A percentile compares a stretch with the other conserved stretches of the same genome.
phyloP scores from a whole-genome alignment of 345 rosid genomes.

The sweet orange (Citrus sinensis) region DVS_A1.0 CM039167.1:8150501-8151000 shows the following conservation, averaged over 20 bases:
- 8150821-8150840: constrained; percentile 66
- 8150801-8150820: constrained; percentile 43
- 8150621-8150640: constrained; percentile 70
- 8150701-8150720: constrained; percentile 47
- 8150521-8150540: constrained; percentile 44
- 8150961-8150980: constrained; percentile 6
- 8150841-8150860: constrained; percentile 40
- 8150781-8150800: constrained; percentile 34
- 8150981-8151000: constrained; percentile 1
- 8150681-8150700: constrained; percentile 93
- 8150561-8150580: constrained; percentile 49
- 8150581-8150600: constrained; percentile 43
- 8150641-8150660: constrained; percentile 48
- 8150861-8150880: constrained; percentile 31
- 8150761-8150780: constrained; percentile 27
- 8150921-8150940: constrained; percentile 45
- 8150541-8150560: constrained; percentile 47
- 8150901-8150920: constrained; percentile 28
- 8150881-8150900: constrained; percentile 34
- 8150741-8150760: constrained; percentile 23
- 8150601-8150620: constrained; percentile 82
- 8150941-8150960: constrained; percentile 65
- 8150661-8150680: constrained; percentile 94
- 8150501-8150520: constrained; percentile 66
- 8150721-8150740: constrained; percentile 67